Base-by-base conservation (phyloP, 768 basidiomycete species). In the Boletus coccyginus region DNA sequence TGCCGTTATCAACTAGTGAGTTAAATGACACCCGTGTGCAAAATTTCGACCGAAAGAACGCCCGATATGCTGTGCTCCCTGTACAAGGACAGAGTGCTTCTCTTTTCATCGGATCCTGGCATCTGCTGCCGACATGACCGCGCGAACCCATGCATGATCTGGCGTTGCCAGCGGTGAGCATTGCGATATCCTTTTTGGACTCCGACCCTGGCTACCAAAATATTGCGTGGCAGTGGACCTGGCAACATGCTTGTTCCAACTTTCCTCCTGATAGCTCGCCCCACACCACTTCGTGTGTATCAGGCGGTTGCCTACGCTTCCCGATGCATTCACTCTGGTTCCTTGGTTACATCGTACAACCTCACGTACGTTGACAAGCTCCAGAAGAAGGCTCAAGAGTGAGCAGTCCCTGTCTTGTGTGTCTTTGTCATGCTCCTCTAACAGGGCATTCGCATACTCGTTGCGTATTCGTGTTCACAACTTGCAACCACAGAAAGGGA, bases 321-420 rank as follows among this genome's bases (percentile, higher is more conserved):
- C 16, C 58, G 66, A 55, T 51, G 52, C 49, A 36, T 70, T 24
- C 62, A 66, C 36, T 53, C 61, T 31, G 40, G 49, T 27, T 16
- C 52, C 16, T 47, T 39, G 11, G 19, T 39, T 3, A 2, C 60
- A n/a, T 50, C 46, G 31, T 75, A 78, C 52, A 71, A 75, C 58
- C 65, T 74, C 32, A 87, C 82, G 65, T 94, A 94, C 66, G 80
- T 83, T 14, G 81, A 87, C 56, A 90, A 88, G 66, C 71, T 95
- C 38, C 81, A 77, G 44, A 75, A 78, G 62, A 80, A 75, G 62
- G 85, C 90, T 41, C 72, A 81, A 66, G 77, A 84, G 90, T 92
- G 75, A 78, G 83, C 72, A 44, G 32, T 24, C 59, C 58, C 42
- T 49, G 11, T 60, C 58, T 24, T 38, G 35, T 27, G 8, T 17